A percentile compares a stretch with the other conserved stretches of the same genome.
Evolutionary conservation across 2,329 filamentous ascomycete species (phyloP).

Genomic region (Fusarium chuoi): DNA sequence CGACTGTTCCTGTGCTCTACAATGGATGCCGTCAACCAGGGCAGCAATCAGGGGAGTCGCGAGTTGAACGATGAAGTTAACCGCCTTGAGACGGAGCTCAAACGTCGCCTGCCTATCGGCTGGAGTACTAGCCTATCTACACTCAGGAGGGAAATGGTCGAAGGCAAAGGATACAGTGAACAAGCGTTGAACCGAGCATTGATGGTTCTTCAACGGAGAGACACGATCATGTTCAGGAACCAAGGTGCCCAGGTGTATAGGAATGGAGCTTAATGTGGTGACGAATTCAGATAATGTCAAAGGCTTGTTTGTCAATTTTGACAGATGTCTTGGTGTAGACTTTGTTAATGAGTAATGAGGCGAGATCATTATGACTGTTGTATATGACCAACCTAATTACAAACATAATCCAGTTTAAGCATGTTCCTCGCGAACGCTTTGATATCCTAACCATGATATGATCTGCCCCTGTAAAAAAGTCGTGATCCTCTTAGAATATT

Average conservation of each 20-base stretch:
- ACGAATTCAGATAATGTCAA: slow-evolving; percentile 19
- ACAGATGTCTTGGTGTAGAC: slow-evolving; percentile 26
- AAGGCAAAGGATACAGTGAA: slow-evolving; percentile 90
- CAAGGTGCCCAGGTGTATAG: slow-evolving; percentile 80
- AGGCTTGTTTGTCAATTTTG: slow-evolving; percentile 20
- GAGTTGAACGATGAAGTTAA: slow-evolving; percentile 91
- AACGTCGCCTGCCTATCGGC: slow-evolving; percentile 87
- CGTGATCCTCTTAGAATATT: not conserved
- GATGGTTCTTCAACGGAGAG: slow-evolving; percentile 85
- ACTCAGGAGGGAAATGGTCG: slow-evolving; percentile 88
- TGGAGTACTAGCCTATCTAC: slow-evolving; percentile 94
- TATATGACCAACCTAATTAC: slow-evolving; percentile 12
- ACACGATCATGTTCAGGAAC: slow-evolving; percentile 84
- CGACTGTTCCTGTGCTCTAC: slow-evolving; percentile 95
- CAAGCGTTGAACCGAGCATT: slow-evolving; percentile 85
- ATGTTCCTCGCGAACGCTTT: not conserved
- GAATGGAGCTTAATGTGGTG: slow-evolving; percentile 67
- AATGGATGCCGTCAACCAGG: slow-evolving; percentile 97
- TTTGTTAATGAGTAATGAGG: slow-evolving; percentile 39
- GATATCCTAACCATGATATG: not conserved
- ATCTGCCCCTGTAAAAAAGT: too few relatives aligned
- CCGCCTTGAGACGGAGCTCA: slow-evolving; percentile 89
- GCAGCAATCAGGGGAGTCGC: slow-evolving; percentile 82
- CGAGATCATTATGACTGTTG: slow-evolving; percentile 13
- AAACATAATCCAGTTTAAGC: not conserved